phyloP scores from a whole-genome alignment of 345 rosid species.

The Hypericum perforatum region DNA sequence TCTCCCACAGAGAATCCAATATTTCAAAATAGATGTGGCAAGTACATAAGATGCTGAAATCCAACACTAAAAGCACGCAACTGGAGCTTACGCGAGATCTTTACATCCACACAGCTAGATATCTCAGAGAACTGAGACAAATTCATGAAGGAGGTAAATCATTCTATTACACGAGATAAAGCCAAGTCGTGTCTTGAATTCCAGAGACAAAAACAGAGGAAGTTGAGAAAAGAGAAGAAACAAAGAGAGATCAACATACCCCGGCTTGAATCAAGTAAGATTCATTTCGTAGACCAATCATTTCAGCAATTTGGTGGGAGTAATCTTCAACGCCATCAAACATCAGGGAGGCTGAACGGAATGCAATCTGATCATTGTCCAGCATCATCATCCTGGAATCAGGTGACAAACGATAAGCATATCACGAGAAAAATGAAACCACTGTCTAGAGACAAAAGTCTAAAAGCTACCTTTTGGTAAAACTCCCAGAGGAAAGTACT shows the following conservation, averaged over 20 bases:
- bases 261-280: slow-evolving; percentile 82
- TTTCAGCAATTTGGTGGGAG: slow-evolving; percentile 94
- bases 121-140: too few relatives aligned
- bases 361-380: slow-evolving; percentile 93
- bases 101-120: too few relatives aligned
- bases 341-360: slow-evolving; percentile 77
- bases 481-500: slow-evolving; percentile 90
- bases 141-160: too few relatives aligned
- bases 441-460: slow-evolving; percentile 4
- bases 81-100: too few relatives aligned
- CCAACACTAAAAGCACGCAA: too few relatives aligned
- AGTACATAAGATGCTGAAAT: too few relatives aligned
- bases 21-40: too few relatives aligned
- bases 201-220: neutral
- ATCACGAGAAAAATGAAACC: slow-evolving; percentile 6
- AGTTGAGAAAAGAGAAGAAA: neutral
- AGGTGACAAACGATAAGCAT: neutral
- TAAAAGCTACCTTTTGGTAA: slow-evolving; percentile 64
- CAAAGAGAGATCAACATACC: slow-evolving; percentile 32
- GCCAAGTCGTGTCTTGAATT: too few relatives aligned
- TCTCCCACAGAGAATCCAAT: too few relatives aligned
- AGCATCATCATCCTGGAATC: slow-evolving; percentile 87
- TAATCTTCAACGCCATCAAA: slow-evolving; percentile 96
- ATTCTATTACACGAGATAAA: too few relatives aligned
- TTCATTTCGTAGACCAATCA: slow-evolving; percentile 84